Evolutionary conservation across 176 grass and related monocot species (phyloP).

Genomic region (Sorghum bicolor): DNA sequence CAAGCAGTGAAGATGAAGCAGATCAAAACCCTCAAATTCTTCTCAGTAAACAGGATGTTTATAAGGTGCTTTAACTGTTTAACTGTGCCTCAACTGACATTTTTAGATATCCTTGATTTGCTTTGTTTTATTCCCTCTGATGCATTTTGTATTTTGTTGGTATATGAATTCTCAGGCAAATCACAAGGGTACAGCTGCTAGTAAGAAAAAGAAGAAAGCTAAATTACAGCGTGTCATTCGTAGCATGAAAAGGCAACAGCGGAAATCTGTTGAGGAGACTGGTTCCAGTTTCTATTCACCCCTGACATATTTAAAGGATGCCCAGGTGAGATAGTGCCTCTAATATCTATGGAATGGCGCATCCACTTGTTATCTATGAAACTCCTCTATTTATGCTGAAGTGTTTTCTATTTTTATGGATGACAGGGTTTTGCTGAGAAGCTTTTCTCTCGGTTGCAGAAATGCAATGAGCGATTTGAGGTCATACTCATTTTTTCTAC

Average conservation of each 20-base stretch:
- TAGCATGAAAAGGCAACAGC: constrained; percentile 93
- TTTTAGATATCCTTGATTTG: constrained; percentile 14
- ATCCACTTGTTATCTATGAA: not conserved
- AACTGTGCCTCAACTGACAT: not conserved
- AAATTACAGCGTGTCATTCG: constrained; percentile 85
- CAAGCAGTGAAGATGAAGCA: constrained; percentile 76
- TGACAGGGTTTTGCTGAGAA: constrained; percentile 87
- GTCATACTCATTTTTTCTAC: constrained; percentile 29
- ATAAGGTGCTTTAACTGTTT: constrained; percentile 61
- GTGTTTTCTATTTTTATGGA: constrained; percentile 6
- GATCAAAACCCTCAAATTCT: constrained; percentile 56
- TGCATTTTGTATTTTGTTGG: constrained; percentile 13
- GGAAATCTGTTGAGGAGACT: constrained; percentile 54
- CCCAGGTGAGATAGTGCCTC: constrained; percentile 53
- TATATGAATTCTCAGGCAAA: constrained; percentile 56
- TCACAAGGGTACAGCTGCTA: constrained; percentile 77
- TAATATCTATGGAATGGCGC: constrained; percentile 3
- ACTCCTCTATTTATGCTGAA: constrained; percentile 16
- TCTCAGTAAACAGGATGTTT: constrained; percentile 87
- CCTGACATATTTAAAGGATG: constrained; percentile 81
- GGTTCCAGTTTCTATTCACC: constrained; percentile 84
- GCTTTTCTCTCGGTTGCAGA: constrained; percentile 84
- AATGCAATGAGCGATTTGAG: constrained; percentile 95
- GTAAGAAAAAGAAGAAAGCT: constrained; percentile 99
- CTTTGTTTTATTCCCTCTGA: constrained; percentile 1